Conservation (phyloP, 208 protist species). For the Acanthamoeba lenticulata region DNA sequence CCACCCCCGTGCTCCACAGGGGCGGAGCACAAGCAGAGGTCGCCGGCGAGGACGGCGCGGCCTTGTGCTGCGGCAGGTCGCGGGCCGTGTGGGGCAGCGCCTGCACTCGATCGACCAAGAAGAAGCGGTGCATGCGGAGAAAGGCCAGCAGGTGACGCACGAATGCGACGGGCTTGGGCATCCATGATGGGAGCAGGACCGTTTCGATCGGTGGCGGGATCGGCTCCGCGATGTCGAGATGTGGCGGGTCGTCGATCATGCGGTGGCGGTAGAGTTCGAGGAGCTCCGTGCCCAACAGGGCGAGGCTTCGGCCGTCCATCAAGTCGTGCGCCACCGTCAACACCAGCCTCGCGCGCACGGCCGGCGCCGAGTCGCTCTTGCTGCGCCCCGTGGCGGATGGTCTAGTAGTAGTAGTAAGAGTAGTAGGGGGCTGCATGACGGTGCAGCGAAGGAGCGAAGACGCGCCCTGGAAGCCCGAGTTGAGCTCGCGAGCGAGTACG, state of each 20-base stretch:
- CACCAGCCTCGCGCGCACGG: not conserved
- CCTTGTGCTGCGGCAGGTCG: not conserved
- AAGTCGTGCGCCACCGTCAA: not conserved
- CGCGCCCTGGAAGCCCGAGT: not conserved
- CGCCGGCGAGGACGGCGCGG: not conserved
- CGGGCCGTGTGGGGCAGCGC: not conserved
- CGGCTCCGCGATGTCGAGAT: not conserved
- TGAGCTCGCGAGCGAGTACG: not conserved
- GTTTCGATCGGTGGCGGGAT: not conserved
- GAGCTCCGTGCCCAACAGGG: not conserved
- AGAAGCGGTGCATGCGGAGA: not conserved
- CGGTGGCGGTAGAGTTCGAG: not conserved
- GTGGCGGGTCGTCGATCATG: not conserved
- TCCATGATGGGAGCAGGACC: not conserved
- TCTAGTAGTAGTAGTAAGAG: not conserved
- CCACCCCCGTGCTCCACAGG: not conserved
- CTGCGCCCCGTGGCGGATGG: too few relatives aligned
- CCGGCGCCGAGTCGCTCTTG: not conserved
- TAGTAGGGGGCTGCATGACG: not conserved
- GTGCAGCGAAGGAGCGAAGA: not conserved
- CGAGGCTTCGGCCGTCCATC: not conserved
- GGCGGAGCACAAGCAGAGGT: not conserved
- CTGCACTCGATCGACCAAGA: not conserved
- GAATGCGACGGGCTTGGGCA: not conserved
- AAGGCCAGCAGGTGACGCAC: not conserved